These are phyloP conservation scores for Saccharomycopsis oosterbeekiorum DNA, from an alignment of 805 yeast species.

Conservation along the genomic window DNA sequence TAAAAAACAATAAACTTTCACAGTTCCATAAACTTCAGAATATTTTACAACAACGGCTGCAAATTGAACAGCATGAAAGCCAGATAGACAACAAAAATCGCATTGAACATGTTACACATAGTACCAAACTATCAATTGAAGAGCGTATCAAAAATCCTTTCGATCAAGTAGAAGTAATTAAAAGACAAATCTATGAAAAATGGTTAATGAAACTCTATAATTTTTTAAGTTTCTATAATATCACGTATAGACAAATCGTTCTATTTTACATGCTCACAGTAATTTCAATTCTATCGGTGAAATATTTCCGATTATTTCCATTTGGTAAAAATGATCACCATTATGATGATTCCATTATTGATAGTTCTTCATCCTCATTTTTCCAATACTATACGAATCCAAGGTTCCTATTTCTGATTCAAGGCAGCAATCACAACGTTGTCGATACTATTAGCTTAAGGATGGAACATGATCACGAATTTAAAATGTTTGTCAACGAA, in stretches of 20 bases:
- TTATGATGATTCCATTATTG: neutral
- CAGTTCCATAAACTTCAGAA: neutral
- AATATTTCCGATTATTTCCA: neutral
- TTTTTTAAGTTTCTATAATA: neutral
- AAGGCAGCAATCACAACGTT: neutral
- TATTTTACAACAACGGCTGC: neutral
- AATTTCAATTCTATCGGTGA: neutral
- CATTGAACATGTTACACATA: neutral
- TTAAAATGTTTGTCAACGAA: neutral
- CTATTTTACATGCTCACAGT: neutral
- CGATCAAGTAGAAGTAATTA: neutral
- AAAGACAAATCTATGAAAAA: neutral
- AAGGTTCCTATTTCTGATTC: neutral
- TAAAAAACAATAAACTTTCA: neutral
- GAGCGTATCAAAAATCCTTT: neutral
- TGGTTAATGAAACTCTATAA: neutral
- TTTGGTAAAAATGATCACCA: neutral
- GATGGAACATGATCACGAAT: neutral
- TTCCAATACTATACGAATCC: neutral
- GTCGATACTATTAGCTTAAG: neutral
- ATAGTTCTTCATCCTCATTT: neutral
- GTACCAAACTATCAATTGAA: neutral
- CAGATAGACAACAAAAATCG: neutral
- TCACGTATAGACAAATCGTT: neutral
- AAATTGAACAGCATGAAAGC: neutral